These are phyloP conservation scores for Thinopyrum elongatum DNA, from an alignment of 176 grass and related monocot species.

Conservation along the genomic window DNA sequence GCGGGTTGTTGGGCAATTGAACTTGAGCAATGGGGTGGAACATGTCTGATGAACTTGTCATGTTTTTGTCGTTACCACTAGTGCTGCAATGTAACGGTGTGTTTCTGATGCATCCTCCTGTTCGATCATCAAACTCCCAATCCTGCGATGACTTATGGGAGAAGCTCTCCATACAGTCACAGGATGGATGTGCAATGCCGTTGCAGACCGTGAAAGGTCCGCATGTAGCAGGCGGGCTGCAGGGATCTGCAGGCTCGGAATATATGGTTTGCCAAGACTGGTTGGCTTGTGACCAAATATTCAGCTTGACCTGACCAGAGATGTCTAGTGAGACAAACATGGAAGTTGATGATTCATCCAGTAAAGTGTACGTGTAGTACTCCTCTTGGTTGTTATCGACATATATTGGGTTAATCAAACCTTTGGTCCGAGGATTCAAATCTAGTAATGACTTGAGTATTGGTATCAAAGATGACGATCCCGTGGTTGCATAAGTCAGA, in stretches of 20 bases:
- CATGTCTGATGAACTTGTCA: neutral
- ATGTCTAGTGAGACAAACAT: neutral
- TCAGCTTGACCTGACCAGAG: constrained; percentile 4
- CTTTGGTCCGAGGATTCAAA: constrained; percentile 15
- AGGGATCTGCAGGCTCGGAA: neutral
- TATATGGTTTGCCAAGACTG: neutral
- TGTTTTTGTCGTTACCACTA: neutral
- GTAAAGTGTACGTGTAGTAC: constrained; percentile 3
- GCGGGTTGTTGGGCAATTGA: neutral
- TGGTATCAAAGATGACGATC: no score
- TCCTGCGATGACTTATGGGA: neutral
- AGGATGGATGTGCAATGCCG: neutral
- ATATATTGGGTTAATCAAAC: constrained; percentile 5
- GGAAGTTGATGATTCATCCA: neutral
- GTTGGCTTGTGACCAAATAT: neutral
- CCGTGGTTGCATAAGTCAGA: no score
- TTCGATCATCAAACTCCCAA: neutral
- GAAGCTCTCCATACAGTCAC: neutral
- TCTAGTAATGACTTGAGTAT: neutral
- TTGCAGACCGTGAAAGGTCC: neutral
- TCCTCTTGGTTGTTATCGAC: constrained; percentile 8
- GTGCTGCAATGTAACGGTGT: neutral
- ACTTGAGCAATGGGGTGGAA: neutral
- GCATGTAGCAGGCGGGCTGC: neutral
- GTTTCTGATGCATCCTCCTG: neutral